Conservation (phyloP, 805 yeast species). For the Wickerhamomyces chaumierensis region DNA sequence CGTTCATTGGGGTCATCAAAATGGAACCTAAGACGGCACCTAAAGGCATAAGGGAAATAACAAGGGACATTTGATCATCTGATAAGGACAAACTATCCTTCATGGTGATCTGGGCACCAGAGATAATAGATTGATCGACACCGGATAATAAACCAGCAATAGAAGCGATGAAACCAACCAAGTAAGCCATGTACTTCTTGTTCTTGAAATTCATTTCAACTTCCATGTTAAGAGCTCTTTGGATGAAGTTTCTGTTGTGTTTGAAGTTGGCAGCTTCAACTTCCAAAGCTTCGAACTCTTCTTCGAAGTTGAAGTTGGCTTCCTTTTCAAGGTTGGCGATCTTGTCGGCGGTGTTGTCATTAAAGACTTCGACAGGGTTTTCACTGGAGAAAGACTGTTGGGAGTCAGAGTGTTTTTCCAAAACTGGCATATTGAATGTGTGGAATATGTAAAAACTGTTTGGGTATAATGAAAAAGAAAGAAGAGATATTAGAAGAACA, state of each 20-base stretch:
- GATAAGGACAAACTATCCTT: conserved; percentile 28
- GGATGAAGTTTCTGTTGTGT: conserved; percentile 24
- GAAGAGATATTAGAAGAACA: too few species aligned
- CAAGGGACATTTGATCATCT: conserved; percentile 35
- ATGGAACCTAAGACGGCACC: conserved; percentile 60
- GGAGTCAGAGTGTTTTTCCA: conserved; percentile 5
- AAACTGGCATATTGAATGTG: conserved; percentile 2
- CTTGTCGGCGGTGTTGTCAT: conserved; percentile 9
- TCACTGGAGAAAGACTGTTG: conserved; percentile 2
- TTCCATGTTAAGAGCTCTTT: conserved; percentile 26
- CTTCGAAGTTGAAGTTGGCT: conserved; percentile 24
- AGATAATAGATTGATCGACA: conserved; percentile 54
- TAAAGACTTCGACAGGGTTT: conserved; percentile 2
- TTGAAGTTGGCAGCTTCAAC: conserved; percentile 15
- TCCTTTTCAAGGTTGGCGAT: conserved; percentile 6
- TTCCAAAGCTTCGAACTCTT: conserved; percentile 27
- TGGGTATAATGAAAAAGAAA: too few species aligned
- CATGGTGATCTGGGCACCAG: conserved; percentile 51
- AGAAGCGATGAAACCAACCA: conserved; percentile 47
- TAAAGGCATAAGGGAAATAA: conserved; percentile 53
- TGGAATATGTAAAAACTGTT: not conserved
- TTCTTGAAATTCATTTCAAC: conserved; percentile 30
- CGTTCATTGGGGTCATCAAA: conserved; percentile 46
- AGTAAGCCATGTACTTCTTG: conserved; percentile 32
- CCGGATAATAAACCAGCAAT: conserved; percentile 59